phyloP scores from a whole-genome alignment of 805 yeast genomes.

The Yamadazyma akitaensis region DNA sequence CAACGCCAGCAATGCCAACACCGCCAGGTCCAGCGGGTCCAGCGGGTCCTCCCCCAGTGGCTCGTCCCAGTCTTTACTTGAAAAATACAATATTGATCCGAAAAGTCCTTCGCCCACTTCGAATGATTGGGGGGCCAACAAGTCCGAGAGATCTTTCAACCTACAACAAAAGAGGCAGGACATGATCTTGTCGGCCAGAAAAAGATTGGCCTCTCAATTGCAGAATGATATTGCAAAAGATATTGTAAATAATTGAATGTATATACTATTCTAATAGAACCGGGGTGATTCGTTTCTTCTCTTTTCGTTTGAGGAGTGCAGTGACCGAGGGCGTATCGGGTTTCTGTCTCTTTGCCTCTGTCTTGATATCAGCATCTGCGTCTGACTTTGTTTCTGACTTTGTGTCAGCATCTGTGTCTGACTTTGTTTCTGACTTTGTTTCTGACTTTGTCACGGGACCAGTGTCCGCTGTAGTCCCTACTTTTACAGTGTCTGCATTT shows the following conservation, averaged over 20 bases:
- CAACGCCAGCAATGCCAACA: background rate
- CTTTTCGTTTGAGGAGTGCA: constrained; percentile 9
- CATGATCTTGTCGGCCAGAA: constrained; percentile 42
- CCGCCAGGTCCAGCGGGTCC: too few species aligned
- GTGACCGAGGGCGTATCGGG: background rate
- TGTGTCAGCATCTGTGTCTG: background rate
- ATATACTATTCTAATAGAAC: constrained; percentile 6
- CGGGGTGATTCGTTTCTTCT: constrained; percentile 22
- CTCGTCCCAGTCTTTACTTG: constrained; percentile 22
- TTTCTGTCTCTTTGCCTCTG: background rate
- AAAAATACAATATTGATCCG: constrained; percentile 42
- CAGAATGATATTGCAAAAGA: constrained; percentile 21
- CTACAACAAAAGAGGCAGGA: constrained; percentile 33
- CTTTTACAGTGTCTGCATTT: too few species aligned
- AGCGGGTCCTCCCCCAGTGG: too few species aligned
- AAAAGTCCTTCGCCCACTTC: constrained; percentile 13
- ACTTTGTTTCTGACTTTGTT: background rate
- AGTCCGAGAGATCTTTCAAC: constrained; percentile 18
- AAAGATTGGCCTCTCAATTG: constrained; percentile 45
- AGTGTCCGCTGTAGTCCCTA: too few species aligned
- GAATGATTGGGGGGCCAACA: constrained; percentile 22
- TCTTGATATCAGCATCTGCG: too few species aligned
- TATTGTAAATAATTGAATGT: background rate
- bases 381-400: background rate
- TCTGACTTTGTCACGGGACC: background rate